Percentiles rank a stretch among this genome's conserved stretches.
Evolutionary conservation across 2,329 filamentous ascomycete species (phyloP).

Genomic region (Scytalidium lignicola): DNA sequence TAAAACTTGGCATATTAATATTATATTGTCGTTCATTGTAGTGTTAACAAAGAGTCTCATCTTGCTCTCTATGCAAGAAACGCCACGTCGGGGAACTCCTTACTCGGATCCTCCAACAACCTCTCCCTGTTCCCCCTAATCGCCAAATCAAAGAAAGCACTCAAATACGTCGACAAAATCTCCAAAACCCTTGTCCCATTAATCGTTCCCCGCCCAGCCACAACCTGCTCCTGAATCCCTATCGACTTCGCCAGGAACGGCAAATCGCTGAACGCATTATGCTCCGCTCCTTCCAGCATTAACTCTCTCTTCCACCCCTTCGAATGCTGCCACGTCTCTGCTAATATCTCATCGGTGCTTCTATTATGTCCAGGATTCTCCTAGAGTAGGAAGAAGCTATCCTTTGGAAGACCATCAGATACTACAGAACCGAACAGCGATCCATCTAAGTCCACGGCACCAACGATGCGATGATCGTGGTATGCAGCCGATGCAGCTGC

Average conservation of each 20-base stretch:
- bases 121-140: constrained; percentile 9
- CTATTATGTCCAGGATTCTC: constrained; percentile 23
- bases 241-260: constrained; percentile 4
- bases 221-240: constrained; percentile 3
- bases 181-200: constrained; percentile 15
- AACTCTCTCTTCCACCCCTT: constrained; percentile 18
- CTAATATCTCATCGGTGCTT: constrained; percentile 19
- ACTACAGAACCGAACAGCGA: constrained; percentile 24
- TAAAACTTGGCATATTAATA: too few relatives aligned
- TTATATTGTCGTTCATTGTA: too few relatives aligned
- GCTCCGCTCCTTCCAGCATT: constrained; percentile 6
- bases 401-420: constrained; percentile 18
- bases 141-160: constrained; percentile 11
- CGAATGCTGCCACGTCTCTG: constrained; percentile 9
- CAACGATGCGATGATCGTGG: constrained; percentile 26
- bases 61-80: too few relatives aligned
- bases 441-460: constrained; percentile 35
- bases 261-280: constrained; percentile 16
- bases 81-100: constrained; percentile 17
- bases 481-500: constrained; percentile 27
- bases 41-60: too few relatives aligned
- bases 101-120: constrained; percentile 10
- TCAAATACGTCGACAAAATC: constrained; percentile 18
- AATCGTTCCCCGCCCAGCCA: constrained; percentile 13
- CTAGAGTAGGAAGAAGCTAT: constrained; percentile 26